These are phyloP conservation scores for Mycena sp. DNA, from an alignment of 1,284 basidiomycete species.

Conservation along the genomic window DNA sequence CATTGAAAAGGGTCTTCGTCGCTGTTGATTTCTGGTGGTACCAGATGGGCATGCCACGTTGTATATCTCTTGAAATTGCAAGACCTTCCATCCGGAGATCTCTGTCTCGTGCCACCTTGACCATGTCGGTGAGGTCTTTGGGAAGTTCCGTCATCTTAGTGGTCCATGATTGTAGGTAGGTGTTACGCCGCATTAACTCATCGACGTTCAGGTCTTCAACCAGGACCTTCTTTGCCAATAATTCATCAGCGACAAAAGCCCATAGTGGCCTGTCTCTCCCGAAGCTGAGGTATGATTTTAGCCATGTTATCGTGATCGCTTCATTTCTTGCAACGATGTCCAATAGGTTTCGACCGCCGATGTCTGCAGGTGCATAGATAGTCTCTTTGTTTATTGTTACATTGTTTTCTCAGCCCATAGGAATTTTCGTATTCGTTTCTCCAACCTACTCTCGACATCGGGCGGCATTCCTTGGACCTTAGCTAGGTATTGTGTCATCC, in stretches of 20 bases:
- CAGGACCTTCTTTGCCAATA: not conserved
- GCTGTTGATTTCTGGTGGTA: slow-evolving; percentile 30
- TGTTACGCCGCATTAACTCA: slow-evolving; percentile 14
- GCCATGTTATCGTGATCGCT: slow-evolving; percentile 18
- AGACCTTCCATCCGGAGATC: slow-evolving; percentile 31
- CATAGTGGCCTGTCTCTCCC: slow-evolving; percentile 30
- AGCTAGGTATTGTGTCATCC: slow-evolving; percentile 8
- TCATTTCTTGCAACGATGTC: slow-evolving; percentile 6
- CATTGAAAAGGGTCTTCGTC: not conserved
- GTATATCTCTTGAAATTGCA: slow-evolving; percentile 10
- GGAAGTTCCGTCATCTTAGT: slow-evolving; percentile 21
- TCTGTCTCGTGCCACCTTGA: slow-evolving; percentile 28
- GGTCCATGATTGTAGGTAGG: slow-evolving; percentile 34
- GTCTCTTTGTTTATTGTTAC: slow-evolving; percentile 1
- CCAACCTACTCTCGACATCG: not conserved
- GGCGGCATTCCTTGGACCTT: slow-evolving; percentile 9
- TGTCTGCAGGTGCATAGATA: not conserved
- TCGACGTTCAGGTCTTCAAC: not conserved
- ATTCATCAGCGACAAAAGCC: slow-evolving; percentile 34
- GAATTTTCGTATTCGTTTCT: not conserved
- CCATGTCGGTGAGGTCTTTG: slow-evolving; percentile 20
- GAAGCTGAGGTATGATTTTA: slow-evolving; percentile 29
- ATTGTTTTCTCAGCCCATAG: too few relatives aligned
- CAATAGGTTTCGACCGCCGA: not conserved
- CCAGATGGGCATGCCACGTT: slow-evolving; percentile 37